Conservation (phyloP, 768 basidiomycete species). For the Jaapia argillacea region DNA sequence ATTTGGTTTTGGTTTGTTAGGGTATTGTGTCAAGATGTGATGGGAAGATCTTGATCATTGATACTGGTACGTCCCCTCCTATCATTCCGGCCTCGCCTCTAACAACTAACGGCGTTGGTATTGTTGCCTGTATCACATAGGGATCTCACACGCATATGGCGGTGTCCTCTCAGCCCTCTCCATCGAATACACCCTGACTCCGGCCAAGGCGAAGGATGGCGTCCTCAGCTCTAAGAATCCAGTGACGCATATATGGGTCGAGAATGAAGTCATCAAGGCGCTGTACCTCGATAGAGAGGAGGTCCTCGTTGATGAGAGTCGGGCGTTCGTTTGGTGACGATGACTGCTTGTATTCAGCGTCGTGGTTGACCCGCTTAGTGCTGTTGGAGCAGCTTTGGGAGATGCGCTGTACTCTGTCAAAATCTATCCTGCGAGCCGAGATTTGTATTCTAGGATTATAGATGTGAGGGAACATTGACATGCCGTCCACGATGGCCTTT, state of each 20-base stretch:
- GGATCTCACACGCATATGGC: constrained; percentile 96
- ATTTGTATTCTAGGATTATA: too few relatives aligned
- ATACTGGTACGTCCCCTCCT: constrained; percentile 53
- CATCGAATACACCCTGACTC: constrained; percentile 75
- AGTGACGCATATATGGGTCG: too few relatives aligned
- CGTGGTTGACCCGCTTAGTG: too few relatives aligned
- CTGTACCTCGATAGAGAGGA: constrained; percentile 47
- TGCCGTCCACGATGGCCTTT: too few relatives aligned
- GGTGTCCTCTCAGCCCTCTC: constrained; percentile 84
- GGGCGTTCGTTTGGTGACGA: constrained; percentile 30
- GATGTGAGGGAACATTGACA: too few relatives aligned
- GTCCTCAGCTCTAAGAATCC: constrained; percentile 18
- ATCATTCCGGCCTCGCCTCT: neutral
- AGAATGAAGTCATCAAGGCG: constrained; percentile 57
- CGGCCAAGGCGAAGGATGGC: constrained; percentile 25
- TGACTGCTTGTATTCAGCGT: too few relatives aligned
- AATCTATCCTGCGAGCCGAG: too few relatives aligned
- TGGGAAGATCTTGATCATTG: constrained; percentile 93
- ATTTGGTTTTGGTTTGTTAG: constrained; percentile 20
- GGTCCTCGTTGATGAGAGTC: constrained; percentile 36
- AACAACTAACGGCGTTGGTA: constrained; percentile 3
- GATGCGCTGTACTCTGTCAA: too few relatives aligned
- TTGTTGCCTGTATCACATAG: constrained; percentile 23
- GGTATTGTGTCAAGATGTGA: constrained; percentile 79
- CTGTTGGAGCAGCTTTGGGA: too few relatives aligned